A percentile compares a stretch with the other conserved stretches of the same genome.
phyloP scores from a whole-genome alignment of 1,139 yeast genomes.

The Pichia sp. region DNA sequence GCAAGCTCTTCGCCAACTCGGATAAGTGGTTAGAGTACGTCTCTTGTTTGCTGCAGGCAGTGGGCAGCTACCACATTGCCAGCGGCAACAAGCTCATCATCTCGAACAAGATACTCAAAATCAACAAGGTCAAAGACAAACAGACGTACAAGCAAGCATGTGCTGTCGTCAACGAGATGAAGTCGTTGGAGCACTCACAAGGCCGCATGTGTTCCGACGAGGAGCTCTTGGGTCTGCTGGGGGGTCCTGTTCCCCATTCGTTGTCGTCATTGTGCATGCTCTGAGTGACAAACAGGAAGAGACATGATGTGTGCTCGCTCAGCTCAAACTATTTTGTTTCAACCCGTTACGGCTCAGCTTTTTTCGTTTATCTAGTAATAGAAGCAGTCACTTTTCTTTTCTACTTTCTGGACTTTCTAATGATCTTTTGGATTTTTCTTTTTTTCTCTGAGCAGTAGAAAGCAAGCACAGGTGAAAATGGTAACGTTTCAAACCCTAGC shows the following conservation, averaged over 20 bases:
- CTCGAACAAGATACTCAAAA: slow-evolving; percentile 44
- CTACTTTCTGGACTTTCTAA: too few species aligned
- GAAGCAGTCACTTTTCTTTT: too few species aligned
- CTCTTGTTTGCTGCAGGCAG: slow-evolving; percentile 35
- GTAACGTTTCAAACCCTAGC: background rate
- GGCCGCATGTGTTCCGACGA: slow-evolving; percentile 10
- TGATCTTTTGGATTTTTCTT: background rate
- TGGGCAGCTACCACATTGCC: slow-evolving; percentile 27
- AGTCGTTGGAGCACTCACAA: slow-evolving; percentile 5
- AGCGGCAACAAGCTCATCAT: slow-evolving; percentile 37
- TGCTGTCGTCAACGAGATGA: slow-evolving; percentile 12
- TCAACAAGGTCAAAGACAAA: slow-evolving; percentile 26
- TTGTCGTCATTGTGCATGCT: slow-evolving; percentile 1
- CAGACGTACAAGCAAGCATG: slow-evolving; percentile 10
- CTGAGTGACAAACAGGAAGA: background rate
- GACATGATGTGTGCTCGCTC: background rate
- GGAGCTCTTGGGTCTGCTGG: slow-evolving; percentile 12
- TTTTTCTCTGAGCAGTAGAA: background rate
- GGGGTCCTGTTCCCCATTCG: slow-evolving; percentile 18
- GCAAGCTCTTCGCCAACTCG: slow-evolving; percentile 36
- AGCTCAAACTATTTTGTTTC: background rate
- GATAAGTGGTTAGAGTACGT: slow-evolving; percentile 34
- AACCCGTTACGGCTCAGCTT: background rate
- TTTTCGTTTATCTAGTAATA: background rate
- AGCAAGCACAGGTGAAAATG: background rate